Evolutionary conservation across 2,329 filamentous ascomycete genomes (phyloP).

Genomic region (Xylaria digitata): DNA sequence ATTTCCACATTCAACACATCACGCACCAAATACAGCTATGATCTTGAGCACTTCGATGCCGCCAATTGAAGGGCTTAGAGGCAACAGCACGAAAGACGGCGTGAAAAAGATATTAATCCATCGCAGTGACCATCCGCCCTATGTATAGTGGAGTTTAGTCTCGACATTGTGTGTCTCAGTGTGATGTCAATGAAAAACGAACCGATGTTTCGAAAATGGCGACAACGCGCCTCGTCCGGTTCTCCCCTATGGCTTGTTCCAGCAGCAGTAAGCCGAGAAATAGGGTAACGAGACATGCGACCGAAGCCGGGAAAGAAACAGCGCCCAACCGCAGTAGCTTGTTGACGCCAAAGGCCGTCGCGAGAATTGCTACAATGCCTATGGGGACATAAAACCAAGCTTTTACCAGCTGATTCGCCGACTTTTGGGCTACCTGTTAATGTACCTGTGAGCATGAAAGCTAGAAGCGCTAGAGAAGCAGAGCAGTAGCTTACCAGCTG

Average conservation of each 20-base stretch:
- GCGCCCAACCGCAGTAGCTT: conserved; percentile 58
- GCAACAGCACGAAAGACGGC: conserved; percentile 68
- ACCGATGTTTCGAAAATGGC: conserved; percentile 65
- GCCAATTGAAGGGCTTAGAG: conserved; percentile 65
- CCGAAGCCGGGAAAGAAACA: conserved; percentile 69
- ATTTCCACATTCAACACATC: neutral
- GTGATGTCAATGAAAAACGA: conserved; percentile 40
- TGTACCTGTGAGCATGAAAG: neutral
- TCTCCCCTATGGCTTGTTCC: conserved; percentile 60
- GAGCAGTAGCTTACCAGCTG: conserved; percentile 13
- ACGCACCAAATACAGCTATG: conserved; percentile 67
- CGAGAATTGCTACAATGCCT: conserved; percentile 55
- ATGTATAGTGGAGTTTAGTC: conserved; percentile 43
- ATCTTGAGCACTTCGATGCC: conserved; percentile 68
- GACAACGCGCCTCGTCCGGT: conserved; percentile 61
- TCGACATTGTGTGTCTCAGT: conserved; percentile 17
- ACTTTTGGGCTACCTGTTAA: conserved; percentile 38
- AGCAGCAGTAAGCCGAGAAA: conserved; percentile 62
- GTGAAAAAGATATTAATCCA: conserved; percentile 71
- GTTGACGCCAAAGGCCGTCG: conserved; percentile 58
- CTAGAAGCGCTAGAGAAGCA: neutral
- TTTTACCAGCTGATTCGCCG: conserved; percentile 42
- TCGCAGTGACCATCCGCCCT: conserved; percentile 67
- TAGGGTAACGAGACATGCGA: conserved; percentile 67
- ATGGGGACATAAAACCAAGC: conserved; percentile 65